Evolutionary conservation across 2,329 filamentous ascomycete species (phyloP).

Genomic region (Ophiostoma perfectum): DNA sequence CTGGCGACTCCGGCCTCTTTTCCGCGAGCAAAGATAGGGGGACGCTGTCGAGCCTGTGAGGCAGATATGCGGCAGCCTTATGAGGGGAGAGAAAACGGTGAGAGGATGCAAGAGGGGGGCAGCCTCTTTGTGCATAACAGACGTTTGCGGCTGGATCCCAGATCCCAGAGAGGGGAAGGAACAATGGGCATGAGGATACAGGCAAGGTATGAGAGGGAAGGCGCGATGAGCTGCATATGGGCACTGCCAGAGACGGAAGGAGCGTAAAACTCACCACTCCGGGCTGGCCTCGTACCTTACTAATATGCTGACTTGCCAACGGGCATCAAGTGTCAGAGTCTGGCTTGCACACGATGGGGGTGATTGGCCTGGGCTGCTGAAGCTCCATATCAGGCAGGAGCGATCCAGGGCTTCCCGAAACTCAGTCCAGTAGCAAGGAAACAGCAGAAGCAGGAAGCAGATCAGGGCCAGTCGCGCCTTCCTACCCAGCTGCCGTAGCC

Average conservation of each 20-base stretch:
- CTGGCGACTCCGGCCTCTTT: background rate
- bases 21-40: slow-evolving; percentile 8
- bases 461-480: background rate
- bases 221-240: background rate
- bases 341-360: background rate
- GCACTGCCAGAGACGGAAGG: too few species aligned
- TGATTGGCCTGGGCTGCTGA: background rate
- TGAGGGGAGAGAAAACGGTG: slow-evolving; percentile 4
- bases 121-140: too few species aligned
- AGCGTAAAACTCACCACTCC: background rate
- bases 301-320: background rate
- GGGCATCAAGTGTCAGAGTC: background rate
- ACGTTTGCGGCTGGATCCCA: background rate
- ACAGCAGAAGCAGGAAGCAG: background rate
- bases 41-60: background rate
- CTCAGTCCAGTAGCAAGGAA: too few species aligned
- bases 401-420: background rate
- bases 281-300: background rate
- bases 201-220: slow-evolving; percentile 1
- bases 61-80: background rate
- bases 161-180: slow-evolving; percentile 10
- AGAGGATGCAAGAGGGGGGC: slow-evolving; percentile 2
- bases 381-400: slow-evolving; percentile 6
- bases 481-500: background rate
- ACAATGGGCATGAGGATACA: background rate